Evolutionary conservation across 768 basidiomycete species (phyloP).

Genomic region (Kwoniella mangroviensis): DNA sequence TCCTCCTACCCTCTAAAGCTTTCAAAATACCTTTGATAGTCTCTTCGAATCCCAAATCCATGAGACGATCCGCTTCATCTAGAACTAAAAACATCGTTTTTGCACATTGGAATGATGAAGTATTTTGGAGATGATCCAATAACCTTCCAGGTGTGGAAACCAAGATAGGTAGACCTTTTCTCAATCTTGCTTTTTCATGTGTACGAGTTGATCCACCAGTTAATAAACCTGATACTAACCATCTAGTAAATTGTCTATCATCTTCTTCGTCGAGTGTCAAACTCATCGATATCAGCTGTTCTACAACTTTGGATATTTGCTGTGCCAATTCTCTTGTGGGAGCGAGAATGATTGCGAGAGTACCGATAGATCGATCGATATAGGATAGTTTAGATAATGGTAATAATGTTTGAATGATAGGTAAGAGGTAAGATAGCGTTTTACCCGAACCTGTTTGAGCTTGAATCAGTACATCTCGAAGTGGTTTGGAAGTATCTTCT

Average conservation of each 20-base stretch:
- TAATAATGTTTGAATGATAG: constrained; percentile 91
- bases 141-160: constrained; percentile 94
- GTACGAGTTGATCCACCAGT: constrained; percentile 91
- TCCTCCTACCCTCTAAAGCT: constrained; percentile 79
- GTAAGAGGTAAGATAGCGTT: constrained; percentile 88
- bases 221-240: constrained; percentile 90
- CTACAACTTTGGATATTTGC: constrained; percentile 95
- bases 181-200: constrained; percentile 92
- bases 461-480: constrained; percentile 85
- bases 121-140: constrained; percentile 95
- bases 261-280: constrained; percentile 58
- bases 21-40: constrained; percentile 87
- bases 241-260: constrained; percentile 64
- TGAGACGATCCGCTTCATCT: constrained; percentile 94
- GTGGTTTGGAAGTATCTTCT: constrained; percentile 54
- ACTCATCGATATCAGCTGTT: constrained; percentile 76
- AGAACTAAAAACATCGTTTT: constrained; percentile 95
- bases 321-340: constrained; percentile 95
- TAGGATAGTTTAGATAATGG: constrained; percentile 86
- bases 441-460: constrained; percentile 98
- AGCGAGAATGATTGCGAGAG: constrained; percentile 89
- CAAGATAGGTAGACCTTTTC: constrained; percentile 93
- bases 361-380: constrained; percentile 93
- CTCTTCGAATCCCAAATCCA: constrained; percentile 98
- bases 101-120: constrained; percentile 85